phyloP scores from a whole-genome alignment of 2,329 filamentous ascomycete genomes.

The Ilyonectria robusta region DNA sequence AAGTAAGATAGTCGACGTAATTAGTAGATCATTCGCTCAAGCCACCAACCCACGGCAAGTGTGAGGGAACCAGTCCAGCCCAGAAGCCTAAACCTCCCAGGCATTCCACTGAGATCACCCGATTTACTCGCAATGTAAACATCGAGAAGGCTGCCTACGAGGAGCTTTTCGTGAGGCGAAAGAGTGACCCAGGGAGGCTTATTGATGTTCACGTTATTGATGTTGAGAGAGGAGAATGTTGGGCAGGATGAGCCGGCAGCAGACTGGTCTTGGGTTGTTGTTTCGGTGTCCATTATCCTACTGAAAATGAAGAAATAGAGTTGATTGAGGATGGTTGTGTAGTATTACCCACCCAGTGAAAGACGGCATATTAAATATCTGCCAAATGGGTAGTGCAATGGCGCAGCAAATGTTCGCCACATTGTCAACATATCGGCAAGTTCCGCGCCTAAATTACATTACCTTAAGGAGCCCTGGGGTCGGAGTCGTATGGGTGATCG shows the following conservation, averaged over 20 bases:
- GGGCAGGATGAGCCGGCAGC: background rate
- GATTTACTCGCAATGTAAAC: background rate
- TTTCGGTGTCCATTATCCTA: background rate
- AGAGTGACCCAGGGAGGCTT: constrained; percentile 11
- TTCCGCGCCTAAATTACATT: background rate
- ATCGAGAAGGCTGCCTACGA: constrained; percentile 16
- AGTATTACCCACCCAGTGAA: constrained; percentile 1
- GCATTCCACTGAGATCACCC: background rate
- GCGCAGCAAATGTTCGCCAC: background rate
- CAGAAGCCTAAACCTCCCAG: constrained; percentile 1
- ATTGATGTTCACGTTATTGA: constrained; percentile 11
- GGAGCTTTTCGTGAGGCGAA: constrained; percentile 16
- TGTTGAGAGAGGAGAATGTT: background rate
- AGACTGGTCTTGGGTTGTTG: background rate
- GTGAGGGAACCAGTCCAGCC: constrained; percentile 1
- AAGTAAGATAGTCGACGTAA: constrained; percentile 8
- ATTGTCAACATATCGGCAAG: background rate
- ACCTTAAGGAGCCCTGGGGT: background rate
- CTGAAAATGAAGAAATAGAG: background rate
- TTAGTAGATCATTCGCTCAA: constrained; percentile 6
- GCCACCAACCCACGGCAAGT: constrained; percentile 8
- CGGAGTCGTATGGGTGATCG: background rate
- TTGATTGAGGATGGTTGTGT: background rate
- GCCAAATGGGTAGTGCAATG: background rate
- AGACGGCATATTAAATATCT: background rate